Conservation (phyloP, 768 basidiomycete species). For the Termitomyces sp. region DNA sequence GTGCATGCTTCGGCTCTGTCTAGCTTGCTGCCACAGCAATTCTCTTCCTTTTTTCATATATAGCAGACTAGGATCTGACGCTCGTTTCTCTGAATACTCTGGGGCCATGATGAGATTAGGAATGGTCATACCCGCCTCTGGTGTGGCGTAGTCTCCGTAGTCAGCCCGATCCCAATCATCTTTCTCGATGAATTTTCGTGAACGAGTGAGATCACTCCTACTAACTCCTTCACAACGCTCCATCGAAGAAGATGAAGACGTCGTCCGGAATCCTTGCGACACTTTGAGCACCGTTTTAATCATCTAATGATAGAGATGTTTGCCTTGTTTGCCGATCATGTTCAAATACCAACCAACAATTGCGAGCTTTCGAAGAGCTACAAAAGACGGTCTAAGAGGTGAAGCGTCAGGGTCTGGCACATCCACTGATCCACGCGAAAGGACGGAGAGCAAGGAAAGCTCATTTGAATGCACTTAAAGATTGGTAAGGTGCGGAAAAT, state of each 20-base stretch:
- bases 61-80: too few species aligned
- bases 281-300: background rate
- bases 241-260: background rate
- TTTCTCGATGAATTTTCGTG: background rate
- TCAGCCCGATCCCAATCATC: background rate
- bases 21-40: too few species aligned
- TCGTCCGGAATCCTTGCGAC: background rate
- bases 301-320: background rate
- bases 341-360: background rate
- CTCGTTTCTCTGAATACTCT: too few species aligned
- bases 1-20: too few species aligned
- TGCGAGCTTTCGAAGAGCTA: background rate
- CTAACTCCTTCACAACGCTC: background rate
- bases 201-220: background rate
- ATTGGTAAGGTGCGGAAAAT: background rate
- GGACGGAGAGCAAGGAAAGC: background rate
- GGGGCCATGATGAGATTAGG: too few species aligned
- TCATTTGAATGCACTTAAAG: background rate
- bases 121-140: too few species aligned
- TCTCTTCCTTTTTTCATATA: too few species aligned
- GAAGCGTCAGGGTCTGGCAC: background rate
- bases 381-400: background rate
- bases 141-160: too few species aligned
- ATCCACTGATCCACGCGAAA: background rate
- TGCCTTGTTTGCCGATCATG: too few species aligned